Conservation (phyloP, 2,329 filamentous ascomycete species). For the Dothideomycetidae sp. region DNA sequence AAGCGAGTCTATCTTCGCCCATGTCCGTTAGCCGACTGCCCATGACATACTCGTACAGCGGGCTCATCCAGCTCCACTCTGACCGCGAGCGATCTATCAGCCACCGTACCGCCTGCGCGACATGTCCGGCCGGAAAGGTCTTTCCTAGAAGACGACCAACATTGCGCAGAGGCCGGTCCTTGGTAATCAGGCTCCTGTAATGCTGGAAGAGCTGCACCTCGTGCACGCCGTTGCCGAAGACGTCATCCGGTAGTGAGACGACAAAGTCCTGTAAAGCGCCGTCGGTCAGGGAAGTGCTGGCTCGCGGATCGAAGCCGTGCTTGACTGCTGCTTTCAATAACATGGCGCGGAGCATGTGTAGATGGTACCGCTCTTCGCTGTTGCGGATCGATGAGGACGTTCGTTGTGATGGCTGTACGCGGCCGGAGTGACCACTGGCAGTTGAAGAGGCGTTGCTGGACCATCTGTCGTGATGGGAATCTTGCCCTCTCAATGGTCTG, state of each 20-base stretch:
- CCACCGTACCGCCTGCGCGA: neutral
- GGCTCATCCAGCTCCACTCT: neutral
- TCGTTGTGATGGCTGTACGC: constrained; percentile 39
- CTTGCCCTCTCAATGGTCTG: constrained; percentile 14
- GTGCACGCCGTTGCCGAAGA: neutral
- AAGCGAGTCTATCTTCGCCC: too few relatives aligned
- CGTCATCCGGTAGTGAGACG: neutral
- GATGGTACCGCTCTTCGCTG: constrained; percentile 55
- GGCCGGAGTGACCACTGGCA: constrained; percentile 64
- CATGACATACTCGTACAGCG: neutral
- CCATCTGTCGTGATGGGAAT: constrained; percentile 55
- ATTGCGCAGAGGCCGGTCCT: neutral
- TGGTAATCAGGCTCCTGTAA: neutral
- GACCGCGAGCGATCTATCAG: neutral
- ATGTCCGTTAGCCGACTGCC: neutral
- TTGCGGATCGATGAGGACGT: constrained; percentile 57
- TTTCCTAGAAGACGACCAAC: neutral
- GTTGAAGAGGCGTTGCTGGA: constrained; percentile 63
- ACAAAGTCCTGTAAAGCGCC: neutral
- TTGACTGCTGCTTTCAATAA: constrained; percentile 78
- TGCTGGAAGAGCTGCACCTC: neutral
- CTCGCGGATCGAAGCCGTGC: constrained; percentile 54
- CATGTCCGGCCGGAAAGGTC: neutral
- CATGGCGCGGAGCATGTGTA: constrained; percentile 62
- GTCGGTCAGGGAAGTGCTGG: neutral